Evolutionary conservation across 2,329 filamentous ascomycete species (phyloP).

Genomic region (Dactylonectria macrodidyma): DNA sequence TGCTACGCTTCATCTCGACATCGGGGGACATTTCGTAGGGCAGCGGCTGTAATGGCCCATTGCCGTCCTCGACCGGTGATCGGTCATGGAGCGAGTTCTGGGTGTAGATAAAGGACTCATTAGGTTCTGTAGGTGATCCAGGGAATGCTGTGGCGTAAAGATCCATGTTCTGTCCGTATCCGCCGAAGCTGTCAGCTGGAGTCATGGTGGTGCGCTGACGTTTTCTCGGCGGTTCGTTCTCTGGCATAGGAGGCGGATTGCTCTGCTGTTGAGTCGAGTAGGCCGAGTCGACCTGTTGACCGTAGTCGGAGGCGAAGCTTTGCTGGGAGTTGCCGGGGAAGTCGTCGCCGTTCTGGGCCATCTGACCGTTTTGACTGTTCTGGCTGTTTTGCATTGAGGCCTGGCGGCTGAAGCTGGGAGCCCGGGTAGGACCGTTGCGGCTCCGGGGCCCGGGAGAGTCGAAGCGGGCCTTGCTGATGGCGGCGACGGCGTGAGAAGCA

Average conservation of each 20-base stretch:
- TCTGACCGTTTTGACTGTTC: slow-evolving; percentile 63
- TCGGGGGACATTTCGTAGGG: slow-evolving; percentile 73
- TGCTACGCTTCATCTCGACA: slow-evolving; percentile 83
- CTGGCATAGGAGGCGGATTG: slow-evolving; percentile 53
- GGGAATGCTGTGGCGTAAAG: slow-evolving; percentile 66
- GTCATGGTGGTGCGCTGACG: slow-evolving; percentile 74
- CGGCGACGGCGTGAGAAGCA: slow-evolving; percentile 92
- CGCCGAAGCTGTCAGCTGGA: slow-evolving; percentile 71
- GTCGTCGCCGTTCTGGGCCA: slow-evolving; percentile 66
- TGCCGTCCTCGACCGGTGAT: slow-evolving; percentile 64
- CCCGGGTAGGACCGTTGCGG: slow-evolving; percentile 75
- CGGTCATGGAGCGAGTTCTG: slow-evolving; percentile 63
- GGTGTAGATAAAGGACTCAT: slow-evolving; percentile 82
- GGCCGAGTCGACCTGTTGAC: slow-evolving; percentile 79
- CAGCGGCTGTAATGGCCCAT: slow-evolving; percentile 75
- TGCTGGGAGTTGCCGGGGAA: slow-evolving; percentile 86
- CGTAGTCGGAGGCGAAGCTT: slow-evolving; percentile 83
- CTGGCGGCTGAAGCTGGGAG: slow-evolving; percentile 80
- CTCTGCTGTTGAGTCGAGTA: slow-evolving; percentile 74
- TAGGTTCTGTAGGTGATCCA: slow-evolving; percentile 84
- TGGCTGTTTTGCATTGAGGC: slow-evolving; percentile 75
- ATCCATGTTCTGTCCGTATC: slow-evolving; percentile 65
- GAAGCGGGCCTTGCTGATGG: slow-evolving; percentile 95
- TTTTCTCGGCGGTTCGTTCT: slow-evolving; percentile 86
- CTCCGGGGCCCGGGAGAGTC: slow-evolving; percentile 85